Evolutionary conservation across 1,284 basidiomycete genomes (phyloP).

Genomic region (Ceratobasidium sp.): DNA sequence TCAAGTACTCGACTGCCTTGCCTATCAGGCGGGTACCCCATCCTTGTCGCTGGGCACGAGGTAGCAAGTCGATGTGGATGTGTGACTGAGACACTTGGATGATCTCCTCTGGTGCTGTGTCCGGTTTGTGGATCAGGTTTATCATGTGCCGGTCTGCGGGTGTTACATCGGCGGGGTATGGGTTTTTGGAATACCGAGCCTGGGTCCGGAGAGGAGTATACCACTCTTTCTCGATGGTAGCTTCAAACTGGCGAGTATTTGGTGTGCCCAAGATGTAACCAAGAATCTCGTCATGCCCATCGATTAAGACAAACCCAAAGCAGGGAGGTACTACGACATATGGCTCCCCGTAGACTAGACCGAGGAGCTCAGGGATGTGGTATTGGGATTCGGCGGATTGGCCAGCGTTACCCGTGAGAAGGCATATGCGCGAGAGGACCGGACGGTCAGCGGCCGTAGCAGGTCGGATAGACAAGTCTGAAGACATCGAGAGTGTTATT

Average conservation of each 20-base stretch:
- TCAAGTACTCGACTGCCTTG: conserved; percentile 65
- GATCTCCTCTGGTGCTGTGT: conserved; percentile 56
- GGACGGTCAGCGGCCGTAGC: conserved; percentile 68
- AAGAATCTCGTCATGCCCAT: conserved; percentile 59
- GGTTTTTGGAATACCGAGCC: conserved; percentile 62
- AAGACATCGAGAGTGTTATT: not conserved
- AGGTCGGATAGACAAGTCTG: conserved; percentile 62
- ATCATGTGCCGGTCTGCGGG: conserved; percentile 59
- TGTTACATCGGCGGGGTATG: conserved; percentile 39
- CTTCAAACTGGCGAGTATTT: conserved; percentile 72
- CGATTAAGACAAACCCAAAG: conserved; percentile 75
- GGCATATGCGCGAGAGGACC: conserved; percentile 75
- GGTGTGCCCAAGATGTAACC: conserved; percentile 73
- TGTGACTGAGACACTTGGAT: conserved; percentile 70
- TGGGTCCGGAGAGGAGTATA: conserved; percentile 65
- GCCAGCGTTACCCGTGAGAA: conserved; percentile 79
- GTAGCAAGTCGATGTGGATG: conserved; percentile 75
- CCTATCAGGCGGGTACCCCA: conserved; percentile 72
- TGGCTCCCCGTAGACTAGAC: conserved; percentile 77
- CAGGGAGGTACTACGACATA: conserved; percentile 74
- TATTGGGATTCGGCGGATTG: conserved; percentile 72
- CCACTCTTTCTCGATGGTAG: conserved; percentile 66
- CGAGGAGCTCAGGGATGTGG: conserved; percentile 73
- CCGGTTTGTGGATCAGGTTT: conserved; percentile 55
- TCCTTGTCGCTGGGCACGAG: conserved; percentile 70